Percentiles rank a stretch among this genome's conserved stretches.
Conservation (phyloP, 2,329 filamentous ascomycete genomes). For the Sarocladium brachiariae region DNA sequence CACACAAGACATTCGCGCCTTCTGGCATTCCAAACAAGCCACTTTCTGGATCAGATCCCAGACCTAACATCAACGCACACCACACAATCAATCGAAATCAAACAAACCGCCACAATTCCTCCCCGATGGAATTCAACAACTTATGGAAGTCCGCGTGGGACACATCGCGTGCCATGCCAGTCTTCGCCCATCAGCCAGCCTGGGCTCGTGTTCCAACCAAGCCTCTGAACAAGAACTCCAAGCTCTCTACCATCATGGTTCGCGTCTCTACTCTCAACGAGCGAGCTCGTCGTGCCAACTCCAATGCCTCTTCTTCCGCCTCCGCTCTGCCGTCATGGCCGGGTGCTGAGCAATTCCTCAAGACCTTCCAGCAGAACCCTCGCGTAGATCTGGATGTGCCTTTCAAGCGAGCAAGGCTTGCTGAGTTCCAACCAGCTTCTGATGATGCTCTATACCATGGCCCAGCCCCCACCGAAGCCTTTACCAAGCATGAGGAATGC, state of each 20-base stretch:
- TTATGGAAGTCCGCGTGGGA: not conserved
- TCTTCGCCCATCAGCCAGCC: not conserved
- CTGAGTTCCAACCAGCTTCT: too few species aligned
- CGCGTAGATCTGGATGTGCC: not conserved
- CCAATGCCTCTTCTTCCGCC: not conserved
- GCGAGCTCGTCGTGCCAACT: not conserved
- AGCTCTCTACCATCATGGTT: not conserved
- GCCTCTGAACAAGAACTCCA: not conserved
- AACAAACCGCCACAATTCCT: not conserved
- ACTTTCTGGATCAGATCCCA: conserved; percentile 1
- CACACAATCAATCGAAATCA: not conserved
- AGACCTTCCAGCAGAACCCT: not conserved
- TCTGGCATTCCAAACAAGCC: conserved; percentile 6
- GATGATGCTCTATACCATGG: too few species aligned
- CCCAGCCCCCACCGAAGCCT: not conserved
- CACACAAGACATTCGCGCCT: conserved; percentile 1
- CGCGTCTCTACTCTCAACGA: not conserved
- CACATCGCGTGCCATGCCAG: not conserved
- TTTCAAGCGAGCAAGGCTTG: not conserved
- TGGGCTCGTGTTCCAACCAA: conserved; percentile 2
- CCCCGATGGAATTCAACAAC: not conserved
- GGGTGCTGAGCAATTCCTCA: not conserved
- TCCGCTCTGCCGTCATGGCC: not conserved
- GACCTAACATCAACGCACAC: not conserved
- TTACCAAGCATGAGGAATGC: not conserved